Evolutionary conservation across 2,329 filamentous ascomycete genomes (phyloP).

Genomic region (Cryphonectria naterciae): DNA sequence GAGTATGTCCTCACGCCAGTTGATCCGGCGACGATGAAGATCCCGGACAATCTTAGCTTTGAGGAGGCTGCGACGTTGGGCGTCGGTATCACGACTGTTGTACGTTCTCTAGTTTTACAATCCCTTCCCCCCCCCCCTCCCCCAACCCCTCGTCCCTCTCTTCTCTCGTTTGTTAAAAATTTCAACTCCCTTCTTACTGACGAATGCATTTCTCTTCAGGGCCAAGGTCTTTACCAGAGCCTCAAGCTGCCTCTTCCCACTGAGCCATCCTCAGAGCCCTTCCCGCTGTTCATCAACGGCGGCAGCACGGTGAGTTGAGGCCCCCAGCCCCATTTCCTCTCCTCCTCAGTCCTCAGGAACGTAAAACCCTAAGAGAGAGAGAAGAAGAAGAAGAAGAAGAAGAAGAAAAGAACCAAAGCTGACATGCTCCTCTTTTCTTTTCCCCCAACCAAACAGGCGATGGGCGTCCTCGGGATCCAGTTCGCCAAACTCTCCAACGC

Average conservation of each 20-base stretch:
- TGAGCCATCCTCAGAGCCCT: slow-evolving; percentile 32
- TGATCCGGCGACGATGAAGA: slow-evolving; percentile 44
- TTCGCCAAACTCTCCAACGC: slow-evolving; percentile 43
- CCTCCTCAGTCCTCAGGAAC: background rate
- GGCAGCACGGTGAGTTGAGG: slow-evolving; percentile 44
- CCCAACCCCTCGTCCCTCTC: too few species aligned
- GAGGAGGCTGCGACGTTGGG: slow-evolving; percentile 51
- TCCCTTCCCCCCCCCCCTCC: too few species aligned
- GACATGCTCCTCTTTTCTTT: background rate
- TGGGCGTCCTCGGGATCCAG: slow-evolving; percentile 53
- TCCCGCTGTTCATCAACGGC: slow-evolving; percentile 43
- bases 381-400: too few species aligned
- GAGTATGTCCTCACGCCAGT: slow-evolving; percentile 45
- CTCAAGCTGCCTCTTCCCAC: slow-evolving; percentile 52
- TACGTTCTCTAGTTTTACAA: slow-evolving; percentile 29
- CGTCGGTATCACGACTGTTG: slow-evolving; percentile 47
- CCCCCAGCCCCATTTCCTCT: background rate
- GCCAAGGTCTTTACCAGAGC: slow-evolving; percentile 52
- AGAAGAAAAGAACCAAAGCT: background rate
- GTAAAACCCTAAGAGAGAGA: background rate
- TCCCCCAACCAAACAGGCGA: slow-evolving; percentile 38
- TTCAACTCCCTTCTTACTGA: background rate
- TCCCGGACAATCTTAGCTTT: slow-evolving; percentile 50
- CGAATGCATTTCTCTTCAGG: slow-evolving; percentile 36
- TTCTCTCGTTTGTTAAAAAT: background rate